A percentile compares a stretch with the other conserved stretches of the same genome.
Conservation (phyloP, 768 basidiomycete species). For the Sutorius australiensis region DNA sequence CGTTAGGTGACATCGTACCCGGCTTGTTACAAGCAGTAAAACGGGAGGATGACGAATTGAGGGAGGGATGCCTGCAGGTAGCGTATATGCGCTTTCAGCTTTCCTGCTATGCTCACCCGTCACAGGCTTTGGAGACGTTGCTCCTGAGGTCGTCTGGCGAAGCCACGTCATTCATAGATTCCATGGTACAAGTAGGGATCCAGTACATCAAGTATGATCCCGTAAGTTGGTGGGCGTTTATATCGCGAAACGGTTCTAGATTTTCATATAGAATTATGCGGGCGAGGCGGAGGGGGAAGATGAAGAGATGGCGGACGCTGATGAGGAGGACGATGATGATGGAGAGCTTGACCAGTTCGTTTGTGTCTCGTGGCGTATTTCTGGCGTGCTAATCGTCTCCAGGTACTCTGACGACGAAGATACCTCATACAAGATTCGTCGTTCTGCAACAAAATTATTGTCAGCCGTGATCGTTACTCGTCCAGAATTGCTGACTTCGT, state of each 20-base stretch:
- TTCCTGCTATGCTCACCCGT: slow-evolving; percentile 4
- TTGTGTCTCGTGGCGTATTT: neutral
- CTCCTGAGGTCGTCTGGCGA: slow-evolving; percentile 82
- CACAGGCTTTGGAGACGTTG: slow-evolving; percentile 75
- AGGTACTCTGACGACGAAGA: slow-evolving; percentile 99
- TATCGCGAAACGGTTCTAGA: neutral
- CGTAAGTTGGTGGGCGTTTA: slow-evolving; percentile 36
- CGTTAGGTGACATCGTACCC: slow-evolving; percentile 61
- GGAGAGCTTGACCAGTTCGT: slow-evolving; percentile 77
- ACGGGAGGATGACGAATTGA: slow-evolving; percentile 77
- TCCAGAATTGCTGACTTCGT: slow-evolving; percentile 73
- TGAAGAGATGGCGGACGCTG: slow-evolving; percentile 54
- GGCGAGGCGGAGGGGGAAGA: slow-evolving; percentile 66
- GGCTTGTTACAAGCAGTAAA: slow-evolving; percentile 66
- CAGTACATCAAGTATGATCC: slow-evolving; percentile 92
- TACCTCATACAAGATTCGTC: slow-evolving; percentile 94
- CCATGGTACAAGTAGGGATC: slow-evolving; percentile 66
- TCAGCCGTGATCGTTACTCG: slow-evolving; percentile 84
- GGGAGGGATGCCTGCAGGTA: slow-evolving; percentile 78
- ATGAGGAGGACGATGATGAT: slow-evolving; percentile 79
- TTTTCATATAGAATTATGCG: slow-evolving; percentile 65
- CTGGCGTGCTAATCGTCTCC: slow-evolving; percentile 1
- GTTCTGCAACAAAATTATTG: slow-evolving; percentile 88
- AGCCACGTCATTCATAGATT: slow-evolving; percentile 63
- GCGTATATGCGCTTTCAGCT: slow-evolving; percentile 1